Base-by-base conservation (phyloP, 2,329 filamentous ascomycete genomes). In the Aspergillus oerlinghausenensis region DNA sequence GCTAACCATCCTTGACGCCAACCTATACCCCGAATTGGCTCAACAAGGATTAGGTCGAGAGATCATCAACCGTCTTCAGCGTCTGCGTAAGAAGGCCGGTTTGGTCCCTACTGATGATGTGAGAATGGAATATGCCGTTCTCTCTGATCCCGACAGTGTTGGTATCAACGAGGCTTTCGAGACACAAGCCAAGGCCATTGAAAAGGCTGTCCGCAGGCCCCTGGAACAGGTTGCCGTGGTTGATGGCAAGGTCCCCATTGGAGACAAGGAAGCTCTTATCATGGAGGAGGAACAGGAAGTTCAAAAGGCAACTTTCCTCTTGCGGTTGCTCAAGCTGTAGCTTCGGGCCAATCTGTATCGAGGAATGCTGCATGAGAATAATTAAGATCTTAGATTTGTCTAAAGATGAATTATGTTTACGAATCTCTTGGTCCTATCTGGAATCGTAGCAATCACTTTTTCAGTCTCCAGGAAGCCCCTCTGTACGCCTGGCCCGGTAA, bases 31-130 rank as follows among this genome's bases (percentile, higher is more conserved):
- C 0, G 92, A 96, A 70, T 81, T 99, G 38, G 89, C 88, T 49
- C 85, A 92, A 63, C 92, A 97, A 74, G 94, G 92, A 54, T 76
- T 99, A 54, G 93, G 90, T 1, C 84, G 94, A 67, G 94, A 97
- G 75, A 88, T 99, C 63, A 89, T 99, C 79, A 89, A 96, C 73
- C 87, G 93, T 43, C 89, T 99, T 23, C 94, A 99, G 77, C 85
- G 90, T 64, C 80, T 97, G 60, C 87, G 94, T 63, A 99, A 99
- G 84, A 94, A 94, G 79, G 92, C 92, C 7, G 91, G 91, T 0
- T 80, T 99, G 52, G 85, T 92, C 61, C 86, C 92, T 1, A 97
- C 93, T 0, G 94, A 99, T 69, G 94, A 97, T 69, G 87, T 99
- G 60, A 90, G 88, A 77, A 96, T 99, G 89, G 89, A 95, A 73